Evolutionary conservation across 345 rosid genomes (phyloP).

Genomic region (Psidium guajava): DNA sequence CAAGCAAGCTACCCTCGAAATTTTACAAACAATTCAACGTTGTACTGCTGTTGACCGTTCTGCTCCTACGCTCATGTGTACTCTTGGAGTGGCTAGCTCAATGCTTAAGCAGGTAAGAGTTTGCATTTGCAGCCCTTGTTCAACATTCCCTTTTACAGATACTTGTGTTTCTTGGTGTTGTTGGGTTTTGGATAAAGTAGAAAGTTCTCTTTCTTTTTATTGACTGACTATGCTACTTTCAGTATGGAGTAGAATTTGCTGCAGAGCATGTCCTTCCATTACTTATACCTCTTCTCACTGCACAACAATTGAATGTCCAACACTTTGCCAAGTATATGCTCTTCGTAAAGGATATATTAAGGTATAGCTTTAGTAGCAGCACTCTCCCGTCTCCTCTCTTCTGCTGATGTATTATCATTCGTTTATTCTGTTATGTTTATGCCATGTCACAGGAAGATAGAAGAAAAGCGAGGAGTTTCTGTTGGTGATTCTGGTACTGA

Average conservation of each 20-base stretch:
- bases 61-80: constrained; percentile 94
- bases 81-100: constrained; percentile 87
- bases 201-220: background rate
- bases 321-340: constrained; percentile 93
- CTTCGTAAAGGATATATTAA: constrained; percentile 82
- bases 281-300: constrained; percentile 75
- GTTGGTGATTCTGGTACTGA: constrained; percentile 61
- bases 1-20: constrained; percentile 58
- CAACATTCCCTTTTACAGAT: background rate
- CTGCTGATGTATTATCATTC: background rate
- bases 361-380: constrained; percentile 22
- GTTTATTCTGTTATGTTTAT: background rate
- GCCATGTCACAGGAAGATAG: constrained; percentile 53
- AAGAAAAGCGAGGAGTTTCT: constrained; percentile 75
- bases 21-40: constrained; percentile 80
- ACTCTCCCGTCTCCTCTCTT: background rate
- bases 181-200: background rate
- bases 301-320: constrained; percentile 86
- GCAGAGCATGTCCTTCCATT: constrained; percentile 87
- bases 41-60: constrained; percentile 95
- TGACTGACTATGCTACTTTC: constrained; percentile 10
- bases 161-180: background rate
- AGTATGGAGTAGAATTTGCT: constrained; percentile 86
- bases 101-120: constrained; percentile 69
- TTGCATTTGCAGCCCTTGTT: background rate